Conservation (phyloP, 2,329 filamentous ascomycete genomes). For the Xenoacremonium recifei region DNA sequence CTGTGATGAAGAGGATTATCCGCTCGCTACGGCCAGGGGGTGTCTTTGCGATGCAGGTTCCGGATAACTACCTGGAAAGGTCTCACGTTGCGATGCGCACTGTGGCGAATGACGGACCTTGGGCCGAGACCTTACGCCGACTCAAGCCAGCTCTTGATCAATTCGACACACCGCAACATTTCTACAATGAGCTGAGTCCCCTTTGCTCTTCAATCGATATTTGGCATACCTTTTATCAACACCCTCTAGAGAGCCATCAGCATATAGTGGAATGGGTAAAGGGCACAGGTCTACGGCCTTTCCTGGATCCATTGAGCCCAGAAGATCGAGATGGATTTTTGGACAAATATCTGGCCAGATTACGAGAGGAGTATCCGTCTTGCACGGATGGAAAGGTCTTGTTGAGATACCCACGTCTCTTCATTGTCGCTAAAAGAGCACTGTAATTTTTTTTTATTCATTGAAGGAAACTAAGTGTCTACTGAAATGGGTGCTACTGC, state of each 20-base stretch:
- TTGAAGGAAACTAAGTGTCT: too few species aligned
- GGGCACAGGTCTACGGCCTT: slow-evolving; percentile 56
- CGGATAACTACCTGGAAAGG: slow-evolving; percentile 47
- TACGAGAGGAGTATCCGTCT: slow-evolving; percentile 44
- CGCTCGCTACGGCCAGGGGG: slow-evolving; percentile 38
- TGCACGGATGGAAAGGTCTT: slow-evolving; percentile 52
- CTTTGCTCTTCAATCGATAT: slow-evolving; percentile 44
- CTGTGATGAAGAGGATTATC: slow-evolving; percentile 43
- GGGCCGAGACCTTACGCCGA: slow-evolving; percentile 28
- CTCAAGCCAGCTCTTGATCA: slow-evolving; percentile 41
- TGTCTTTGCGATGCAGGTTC: slow-evolving; percentile 52
- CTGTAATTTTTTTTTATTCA: too few species aligned
- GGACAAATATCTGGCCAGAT: slow-evolving; percentile 41
- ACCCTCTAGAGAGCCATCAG: slow-evolving; percentile 45
- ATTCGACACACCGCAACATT: slow-evolving; percentile 44
- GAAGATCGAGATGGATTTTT: slow-evolving; percentile 44
- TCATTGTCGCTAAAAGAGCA: slow-evolving; percentile 57
- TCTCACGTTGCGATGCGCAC: slow-evolving; percentile 51
- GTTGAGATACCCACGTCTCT: slow-evolving; percentile 54
- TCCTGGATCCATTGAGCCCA: slow-evolving; percentile 44
- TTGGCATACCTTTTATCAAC: slow-evolving; percentile 55
- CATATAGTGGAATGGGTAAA: slow-evolving; percentile 61
- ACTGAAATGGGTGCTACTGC: too few species aligned
- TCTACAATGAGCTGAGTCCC: slow-evolving; percentile 49
- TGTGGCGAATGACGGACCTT: slow-evolving; percentile 36